Evolutionary conservation across 441 rosid species (phyloP).

Genomic region (Viola pubescens): DNA sequence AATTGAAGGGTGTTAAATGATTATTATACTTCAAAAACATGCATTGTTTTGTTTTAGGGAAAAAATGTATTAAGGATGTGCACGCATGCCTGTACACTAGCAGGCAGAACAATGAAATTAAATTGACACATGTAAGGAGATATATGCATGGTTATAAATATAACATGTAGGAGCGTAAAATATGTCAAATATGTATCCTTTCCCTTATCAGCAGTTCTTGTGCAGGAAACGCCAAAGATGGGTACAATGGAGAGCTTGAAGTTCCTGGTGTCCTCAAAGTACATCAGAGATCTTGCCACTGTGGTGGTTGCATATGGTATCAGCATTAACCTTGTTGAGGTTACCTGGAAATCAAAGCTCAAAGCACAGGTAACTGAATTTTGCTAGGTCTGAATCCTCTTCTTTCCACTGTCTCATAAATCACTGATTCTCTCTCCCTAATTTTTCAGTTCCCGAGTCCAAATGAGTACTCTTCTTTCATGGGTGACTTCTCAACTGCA

Average conservation of each 20-base stretch:
- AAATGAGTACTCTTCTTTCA: constrained; percentile 88
- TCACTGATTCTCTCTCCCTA: neutral
- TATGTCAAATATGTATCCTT: neutral
- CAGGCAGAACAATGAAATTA: too few relatives aligned
- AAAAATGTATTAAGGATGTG: too few relatives aligned
- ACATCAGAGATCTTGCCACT: constrained; percentile 90
- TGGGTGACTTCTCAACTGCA: constrained; percentile 97
- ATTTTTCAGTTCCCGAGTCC: constrained; percentile 83
- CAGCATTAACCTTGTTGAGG: constrained; percentile 95
- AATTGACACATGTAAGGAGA: too few relatives aligned
- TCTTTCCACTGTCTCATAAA: neutral
- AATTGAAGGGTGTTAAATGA: neutral
- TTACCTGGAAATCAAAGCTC: constrained; percentile 98
- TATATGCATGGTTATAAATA: too few relatives aligned
- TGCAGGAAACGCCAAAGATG: constrained; percentile 83
- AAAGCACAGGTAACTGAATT: constrained; percentile 75
- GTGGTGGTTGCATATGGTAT: constrained; percentile 98
- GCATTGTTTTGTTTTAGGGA: too few relatives aligned
- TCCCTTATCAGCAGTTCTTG: neutral
- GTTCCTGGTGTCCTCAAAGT: constrained; percentile 80
- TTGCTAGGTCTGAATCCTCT: neutral
- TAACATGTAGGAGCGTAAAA: too few relatives aligned
- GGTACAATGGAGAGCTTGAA: constrained; percentile 96
- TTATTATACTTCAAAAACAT: neutral
- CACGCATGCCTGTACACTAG: too few relatives aligned